Percentiles rank a stretch among this genome's conserved stretches.
phyloP scores from a whole-genome alignment of 192 early-diverging fungal genomes.

The Diversispora eburnea region DNA sequence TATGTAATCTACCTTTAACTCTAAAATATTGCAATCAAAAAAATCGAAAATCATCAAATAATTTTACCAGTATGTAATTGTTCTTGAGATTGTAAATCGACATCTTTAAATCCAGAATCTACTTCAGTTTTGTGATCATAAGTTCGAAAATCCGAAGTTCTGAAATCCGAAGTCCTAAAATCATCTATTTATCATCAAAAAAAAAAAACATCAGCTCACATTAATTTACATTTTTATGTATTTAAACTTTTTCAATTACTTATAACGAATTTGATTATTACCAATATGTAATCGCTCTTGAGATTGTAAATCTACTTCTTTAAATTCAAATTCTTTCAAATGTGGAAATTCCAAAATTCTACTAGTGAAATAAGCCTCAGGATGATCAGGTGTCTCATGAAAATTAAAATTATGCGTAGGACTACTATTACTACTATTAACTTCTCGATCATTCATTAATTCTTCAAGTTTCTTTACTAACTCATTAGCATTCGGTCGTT shows the following conservation, averaged over 20 bases:
- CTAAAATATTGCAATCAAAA: neutral
- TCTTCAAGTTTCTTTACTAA: neutral
- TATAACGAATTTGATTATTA: too few species aligned
- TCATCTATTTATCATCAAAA: too few species aligned
- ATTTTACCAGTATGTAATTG: too few species aligned
- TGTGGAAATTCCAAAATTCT: neutral
- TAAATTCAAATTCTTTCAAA: neutral
- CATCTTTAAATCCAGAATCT: neutral
- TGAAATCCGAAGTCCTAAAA: too few species aligned
- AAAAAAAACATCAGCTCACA: too few species aligned
- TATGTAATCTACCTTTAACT: neutral
- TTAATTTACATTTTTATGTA: too few species aligned
- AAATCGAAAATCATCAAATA: too few species aligned
- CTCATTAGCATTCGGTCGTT: conserved; percentile 1
- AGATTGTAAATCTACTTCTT: neutral
- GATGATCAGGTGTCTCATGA: neutral
- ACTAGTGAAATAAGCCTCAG: neutral
- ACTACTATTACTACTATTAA: neutral
- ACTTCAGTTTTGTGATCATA: too few species aligned
- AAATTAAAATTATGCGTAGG: neutral
- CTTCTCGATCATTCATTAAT: neutral
- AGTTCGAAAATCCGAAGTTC: too few species aligned
- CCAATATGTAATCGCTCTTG: too few species aligned
- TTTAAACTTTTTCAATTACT: too few species aligned
- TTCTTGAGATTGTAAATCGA: neutral